Base-by-base conservation (phyloP, 495 filamentous ascomycete species). In the Penicillium riverlandense region DNA sequence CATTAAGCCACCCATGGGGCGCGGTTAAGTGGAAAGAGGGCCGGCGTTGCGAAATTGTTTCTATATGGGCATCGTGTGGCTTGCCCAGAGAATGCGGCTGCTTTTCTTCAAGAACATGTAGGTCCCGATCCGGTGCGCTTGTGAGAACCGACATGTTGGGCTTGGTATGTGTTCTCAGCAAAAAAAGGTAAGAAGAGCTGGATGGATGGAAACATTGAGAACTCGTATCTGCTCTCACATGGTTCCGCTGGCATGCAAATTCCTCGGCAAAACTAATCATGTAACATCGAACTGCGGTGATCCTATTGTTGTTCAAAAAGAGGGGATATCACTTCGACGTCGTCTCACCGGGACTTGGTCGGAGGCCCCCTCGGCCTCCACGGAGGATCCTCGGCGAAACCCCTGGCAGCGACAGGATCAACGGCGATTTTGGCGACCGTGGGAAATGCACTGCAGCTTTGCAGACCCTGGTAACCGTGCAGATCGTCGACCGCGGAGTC, bases 1-100 rank as follows among this genome's bases (percentile, higher is more conserved):
- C 77, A 44, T 80, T 79, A 62, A 77, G 60, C 75, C 76, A 80
- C 22, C 72, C 73, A 38, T 57, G 56, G 6, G 75, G 69, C 6
- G 77, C 71, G 6, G 62, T 60, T 33, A 82, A 62, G 47, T 80
- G 77, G 37, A 61, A 74, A 5, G 46, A 63, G 14, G 78, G 76
- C 27, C 75, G 54, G 69, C 71, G 9, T 12, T 5, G 32, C 6
- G 32, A 34, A 34, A 0, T 9, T 10, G 2, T 34, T 6, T 34
- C 7, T 34, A 6, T 22, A 22, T 22, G 22, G 6, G 29, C 11
- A 0, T 34, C 32, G 5, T 44, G n/a, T 29, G n/a, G 15, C 34
- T 29, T 42, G 38, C 13, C 1, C 16, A 33, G 11, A 13, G 12
- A 29, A 29, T 33, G 37, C 1, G 14, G n/a, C 31, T 43, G 41